Evolutionary conservation across 169 alveolate genomes (phyloP).

Genomic region (Babesia bigemina): DNA sequence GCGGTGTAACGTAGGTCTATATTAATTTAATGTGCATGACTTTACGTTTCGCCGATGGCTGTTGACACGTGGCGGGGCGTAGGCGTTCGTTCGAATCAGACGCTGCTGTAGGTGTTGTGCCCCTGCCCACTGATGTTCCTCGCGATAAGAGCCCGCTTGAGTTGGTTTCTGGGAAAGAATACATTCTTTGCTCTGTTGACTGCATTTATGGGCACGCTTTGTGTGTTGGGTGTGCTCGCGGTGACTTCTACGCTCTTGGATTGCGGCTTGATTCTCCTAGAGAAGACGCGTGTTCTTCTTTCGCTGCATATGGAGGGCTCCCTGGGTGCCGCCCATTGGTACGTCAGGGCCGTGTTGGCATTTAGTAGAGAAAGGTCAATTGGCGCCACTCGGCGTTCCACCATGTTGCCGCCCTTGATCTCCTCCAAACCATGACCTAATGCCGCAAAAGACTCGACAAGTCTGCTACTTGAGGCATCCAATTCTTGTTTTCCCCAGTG

Average conservation of each 20-base stretch:
- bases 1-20: constrained; percentile 6
- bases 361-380: background rate
- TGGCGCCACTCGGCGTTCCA: constrained; percentile 10
- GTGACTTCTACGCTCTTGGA: constrained; percentile 1
- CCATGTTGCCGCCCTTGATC: background rate
- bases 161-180: constrained; percentile 16
- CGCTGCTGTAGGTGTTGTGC: background rate
- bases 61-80: background rate
- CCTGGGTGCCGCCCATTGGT: background rate
- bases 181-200: constrained; percentile 4
- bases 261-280: constrained; percentile 22
- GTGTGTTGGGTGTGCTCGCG: background rate
- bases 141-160: constrained; percentile 5
- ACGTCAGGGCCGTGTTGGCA: background rate
- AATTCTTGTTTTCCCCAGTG: too few relatives aligned
- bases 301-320: constrained; percentile 17
- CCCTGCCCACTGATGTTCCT: background rate
- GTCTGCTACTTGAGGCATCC: too few relatives aligned
- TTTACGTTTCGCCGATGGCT: background rate
- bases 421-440: background rate
- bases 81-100: too few relatives aligned
- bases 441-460: too few relatives aligned
- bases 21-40: background rate
- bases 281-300: constrained; percentile 19
- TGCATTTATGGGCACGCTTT: constrained; percentile 14